Evolutionary conservation across 192 early-diverging fungal species (phyloP).

Genomic region (Allomyces macrogynus): DNA sequence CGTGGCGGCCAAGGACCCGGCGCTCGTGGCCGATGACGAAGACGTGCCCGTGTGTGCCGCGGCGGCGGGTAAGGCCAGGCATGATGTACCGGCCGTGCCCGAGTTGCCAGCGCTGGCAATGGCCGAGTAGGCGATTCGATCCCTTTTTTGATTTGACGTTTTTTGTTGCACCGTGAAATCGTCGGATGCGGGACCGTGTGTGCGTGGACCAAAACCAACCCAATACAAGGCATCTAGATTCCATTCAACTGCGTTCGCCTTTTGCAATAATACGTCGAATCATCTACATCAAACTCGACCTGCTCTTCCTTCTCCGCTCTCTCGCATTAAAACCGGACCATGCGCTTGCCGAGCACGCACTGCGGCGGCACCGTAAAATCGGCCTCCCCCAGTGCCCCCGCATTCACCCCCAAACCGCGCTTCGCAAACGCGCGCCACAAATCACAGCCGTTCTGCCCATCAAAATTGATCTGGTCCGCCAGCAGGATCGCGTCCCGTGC

Average conservation of each 20-base stretch:
- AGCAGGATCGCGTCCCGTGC: neutral
- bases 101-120: no score
- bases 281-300: no score
- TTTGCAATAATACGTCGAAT: no score
- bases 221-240: no score
- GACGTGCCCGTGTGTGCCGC: no score
- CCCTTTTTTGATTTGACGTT: slow-evolving; percentile 5
- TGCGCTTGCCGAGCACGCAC: neutral
- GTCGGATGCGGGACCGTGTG: no score
- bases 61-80: no score
- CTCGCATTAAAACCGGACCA: neutral
- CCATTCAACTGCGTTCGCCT: no score
- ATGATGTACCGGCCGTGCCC: no score
- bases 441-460: neutral
- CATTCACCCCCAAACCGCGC: slow-evolving; percentile 12
- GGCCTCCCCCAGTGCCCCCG: slow-evolving; percentile 6
- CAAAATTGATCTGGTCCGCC: neutral
- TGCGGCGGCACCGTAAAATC: neutral
- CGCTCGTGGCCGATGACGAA: neutral
- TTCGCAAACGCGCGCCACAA: slow-evolving; percentile 19
- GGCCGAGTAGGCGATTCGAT: neutral
- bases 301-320: no score
- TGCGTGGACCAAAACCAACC: no score
- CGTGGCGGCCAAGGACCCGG: neutral
- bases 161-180: no score